Evolutionary conservation across 768 basidiomycete species (phyloP), one percentile per base, ranked within the genome.

Genomic region (Pleurotus pulmonarius): DNA sequence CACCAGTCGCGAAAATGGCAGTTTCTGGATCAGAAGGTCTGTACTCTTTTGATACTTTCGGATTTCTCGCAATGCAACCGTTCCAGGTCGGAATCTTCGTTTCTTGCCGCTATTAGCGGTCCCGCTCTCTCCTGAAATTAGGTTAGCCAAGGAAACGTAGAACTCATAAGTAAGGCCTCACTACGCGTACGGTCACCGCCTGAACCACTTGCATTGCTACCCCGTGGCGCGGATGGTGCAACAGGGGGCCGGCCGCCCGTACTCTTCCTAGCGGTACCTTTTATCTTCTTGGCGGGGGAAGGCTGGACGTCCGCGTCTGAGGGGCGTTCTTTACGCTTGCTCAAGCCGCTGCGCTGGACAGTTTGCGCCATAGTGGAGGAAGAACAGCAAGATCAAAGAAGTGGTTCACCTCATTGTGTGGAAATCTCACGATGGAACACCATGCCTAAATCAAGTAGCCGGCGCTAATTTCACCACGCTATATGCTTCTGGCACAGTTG

Each of bases 31-130:
- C 58, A 98, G 75, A 43, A 97, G 76, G 66, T 95, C 94, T 5
- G 94, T 97, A 63, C 86, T 89, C 69, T 91, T 92, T 69, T 98
- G 94, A 70, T 97, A 98, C 68, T 89, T 92, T 64, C 95, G 82
- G 51, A 98, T 96, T 74, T 98, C 94, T 44, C 89, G 83, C 60
- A 98, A 74, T 34, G 94, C 94, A 57, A 90, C 84, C 3, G 92
- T 95, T 7, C 94, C 94, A 0, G 94, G 94, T 59, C 92, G 82
- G 73, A 82, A 98, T n/a, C 94, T 72, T 26, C 79, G 64, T 72
- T 79, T 66, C 76, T 83, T 80, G 77, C 75, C 72, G 63, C 67
- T 54, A 57, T 58, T 48, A 63, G 69, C 46, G 67, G 67, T 34
- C 8, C 29, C 29, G 11, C 29, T 34, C 3, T 34, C 29, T 34